Evolutionary conservation across 352 stramenopile genomes (phyloP).

Genomic region (Plasmopara muralis): DNA sequence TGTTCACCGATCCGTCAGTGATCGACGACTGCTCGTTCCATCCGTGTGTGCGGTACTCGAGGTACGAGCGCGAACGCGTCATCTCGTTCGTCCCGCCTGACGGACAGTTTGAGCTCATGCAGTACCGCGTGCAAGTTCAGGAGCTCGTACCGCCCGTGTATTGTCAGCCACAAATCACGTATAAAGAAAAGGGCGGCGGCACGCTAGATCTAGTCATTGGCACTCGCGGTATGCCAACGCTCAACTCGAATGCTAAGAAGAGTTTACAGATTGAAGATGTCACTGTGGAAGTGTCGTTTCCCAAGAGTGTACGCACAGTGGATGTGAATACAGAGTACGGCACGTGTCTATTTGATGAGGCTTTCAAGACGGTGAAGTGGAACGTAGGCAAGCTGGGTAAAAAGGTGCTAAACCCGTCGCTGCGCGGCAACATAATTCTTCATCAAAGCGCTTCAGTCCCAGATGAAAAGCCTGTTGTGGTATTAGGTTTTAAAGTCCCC

Average conservation of each 20-base stretch:
- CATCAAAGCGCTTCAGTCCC: constrained; percentile 74
- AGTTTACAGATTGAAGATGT: constrained; percentile 86
- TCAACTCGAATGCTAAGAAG: constrained; percentile 79
- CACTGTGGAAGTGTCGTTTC: constrained; percentile 93
- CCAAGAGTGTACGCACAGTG: constrained; percentile 92
- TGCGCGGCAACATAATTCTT: constrained; percentile 90
- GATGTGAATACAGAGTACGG: constrained; percentile 91
- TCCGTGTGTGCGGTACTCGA: constrained; percentile 94
- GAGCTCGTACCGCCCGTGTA: constrained; percentile 83
- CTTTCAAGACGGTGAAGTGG: constrained; percentile 92
- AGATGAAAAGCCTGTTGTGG: constrained; percentile 92
- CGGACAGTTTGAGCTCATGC: constrained; percentile 94
- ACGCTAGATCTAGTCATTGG: constrained; percentile 71
- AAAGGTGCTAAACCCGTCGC: constrained; percentile 76
- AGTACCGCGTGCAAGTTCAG: constrained; percentile 80
- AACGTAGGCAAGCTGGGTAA: constrained; percentile 92
- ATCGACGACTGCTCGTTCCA: constrained; percentile 99
- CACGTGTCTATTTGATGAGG: constrained; percentile 93
- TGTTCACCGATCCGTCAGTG: constrained; percentile 93
- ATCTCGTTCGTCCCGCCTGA: constrained; percentile 98
- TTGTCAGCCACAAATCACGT: constrained; percentile 83
- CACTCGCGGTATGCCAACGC: constrained; percentile 64
- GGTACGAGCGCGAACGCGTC: constrained; percentile 94
- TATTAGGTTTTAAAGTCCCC: constrained; percentile 95
- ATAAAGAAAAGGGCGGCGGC: constrained; percentile 64